Conservation (phyloP, 345 rosid genomes). For the Cardamine chenopodiifolia region DNA sequence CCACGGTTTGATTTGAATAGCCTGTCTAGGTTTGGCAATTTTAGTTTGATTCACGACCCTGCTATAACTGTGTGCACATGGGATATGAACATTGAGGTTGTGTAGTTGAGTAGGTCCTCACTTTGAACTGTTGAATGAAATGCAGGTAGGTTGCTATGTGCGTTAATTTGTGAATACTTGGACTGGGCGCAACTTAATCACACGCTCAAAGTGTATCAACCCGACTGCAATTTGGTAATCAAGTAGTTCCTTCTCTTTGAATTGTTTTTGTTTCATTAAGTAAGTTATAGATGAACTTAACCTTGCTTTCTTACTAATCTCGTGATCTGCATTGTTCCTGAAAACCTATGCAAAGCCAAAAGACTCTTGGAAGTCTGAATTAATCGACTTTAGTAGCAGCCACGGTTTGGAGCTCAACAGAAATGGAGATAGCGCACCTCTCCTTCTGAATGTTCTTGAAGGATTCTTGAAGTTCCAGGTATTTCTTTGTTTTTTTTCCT, state of each 20-base stretch:
- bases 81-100: constrained; percentile 10
- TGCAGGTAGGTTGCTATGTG: constrained; percentile 87
- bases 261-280: background rate
- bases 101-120: background rate
- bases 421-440: constrained; percentile 84
- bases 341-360: constrained; percentile 62
- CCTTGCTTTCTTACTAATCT: background rate
- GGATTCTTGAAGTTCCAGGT: constrained; percentile 92
- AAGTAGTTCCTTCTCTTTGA: constrained; percentile 39
- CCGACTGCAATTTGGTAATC: constrained; percentile 98
- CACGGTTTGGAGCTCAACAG: constrained; percentile 81
- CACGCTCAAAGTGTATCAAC: constrained; percentile 82
- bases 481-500: background rate
- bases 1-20: background rate
- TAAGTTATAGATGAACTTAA: background rate
- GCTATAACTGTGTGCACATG: background rate
- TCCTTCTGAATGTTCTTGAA: constrained; percentile 88
- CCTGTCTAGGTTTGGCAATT: background rate
- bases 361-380: constrained; percentile 86
- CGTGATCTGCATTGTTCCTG: constrained; percentile 1
- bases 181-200: constrained; percentile 98
- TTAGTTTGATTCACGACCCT: background rate
- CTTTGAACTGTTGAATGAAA: constrained; percentile 17
- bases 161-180: constrained; percentile 85
- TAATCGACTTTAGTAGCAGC: constrained; percentile 79